Evolutionary conservation across 768 basidiomycete genomes (phyloP), one percentile per base, ranked within the genome.

Genomic region (Rubroboletus satanas): DNA sequence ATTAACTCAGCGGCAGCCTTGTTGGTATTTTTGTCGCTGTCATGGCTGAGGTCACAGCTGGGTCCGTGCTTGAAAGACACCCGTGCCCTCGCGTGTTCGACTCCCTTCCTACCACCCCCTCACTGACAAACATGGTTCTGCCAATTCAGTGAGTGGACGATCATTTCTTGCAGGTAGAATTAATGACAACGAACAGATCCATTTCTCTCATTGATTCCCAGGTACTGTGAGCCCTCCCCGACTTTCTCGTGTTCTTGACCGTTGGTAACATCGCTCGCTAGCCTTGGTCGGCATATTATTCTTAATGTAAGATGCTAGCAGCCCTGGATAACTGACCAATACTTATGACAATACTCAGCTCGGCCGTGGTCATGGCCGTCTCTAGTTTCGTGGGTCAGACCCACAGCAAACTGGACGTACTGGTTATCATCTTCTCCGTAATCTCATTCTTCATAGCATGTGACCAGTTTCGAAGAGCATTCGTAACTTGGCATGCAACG

Each of bases 401-500:
- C 41, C 62, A 54, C 37, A 67, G 54, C 57, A 59, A 54, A 18
- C 23, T 65, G 35, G 57, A 66, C 29, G 1, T 55, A 7, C 17
- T 67, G 12, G 7, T 59, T 17, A 15, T 67, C 32, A 29, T 62
- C 31, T 56, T 56, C 52, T 51, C 62, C 5, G 57, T 23, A 5
- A 50, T 65, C 41, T 48, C 60, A 5, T 46, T 62, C 43, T 23
- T 57, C 48, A 49, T 67, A 5, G 52, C 65, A 9, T 62, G 56
- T 7, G 60, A 65, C 44, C 62, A 67, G 45, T 62, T 67, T 33
- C 35, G 54, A 45, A 62, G 62, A 35, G 66, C 57, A 7, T 54
- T 66, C 41, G 1, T 62, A 21, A 28, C 36, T 21, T 67, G 65
- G 65, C 12, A 47, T 31, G 51, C 45, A 21, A 38, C 26, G 38